These are phyloP conservation scores for Linanthus parryae DNA, from an alignment of 148 eudicot species.

Conservation along the genomic window DNA sequence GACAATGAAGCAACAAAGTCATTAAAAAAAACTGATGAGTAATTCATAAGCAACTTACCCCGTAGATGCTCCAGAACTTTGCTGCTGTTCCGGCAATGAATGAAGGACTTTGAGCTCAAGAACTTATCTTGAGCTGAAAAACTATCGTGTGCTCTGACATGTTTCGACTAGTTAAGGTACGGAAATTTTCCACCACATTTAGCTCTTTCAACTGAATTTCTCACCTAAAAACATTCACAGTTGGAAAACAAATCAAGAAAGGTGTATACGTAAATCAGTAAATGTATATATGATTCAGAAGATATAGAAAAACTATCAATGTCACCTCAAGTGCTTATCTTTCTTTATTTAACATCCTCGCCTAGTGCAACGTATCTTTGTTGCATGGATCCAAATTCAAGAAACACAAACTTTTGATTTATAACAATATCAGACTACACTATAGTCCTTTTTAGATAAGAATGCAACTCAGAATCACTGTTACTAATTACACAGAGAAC, in stretches of 20 bases:
- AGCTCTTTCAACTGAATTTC: slow-evolving; percentile 26
- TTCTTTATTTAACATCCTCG: slow-evolving; percentile 26
- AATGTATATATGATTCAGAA: neutral
- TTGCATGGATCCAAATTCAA: slow-evolving; percentile 2
- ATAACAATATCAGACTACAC: neutral
- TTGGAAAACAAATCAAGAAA: slow-evolving; percentile 3
- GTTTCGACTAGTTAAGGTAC: slow-evolving; percentile 59
- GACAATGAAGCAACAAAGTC: neutral
- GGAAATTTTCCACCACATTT: slow-evolving; percentile 29
- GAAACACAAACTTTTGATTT: neutral
- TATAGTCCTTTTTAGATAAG: neutral
- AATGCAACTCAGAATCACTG: neutral
- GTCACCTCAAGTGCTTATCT: slow-evolving; percentile 45
- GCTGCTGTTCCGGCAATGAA: slow-evolving; percentile 60
- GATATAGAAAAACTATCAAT: neutral
- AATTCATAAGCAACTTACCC: slow-evolving; percentile 19
- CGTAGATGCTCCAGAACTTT: slow-evolving; percentile 26
- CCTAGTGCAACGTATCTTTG: slow-evolving; percentile 7
- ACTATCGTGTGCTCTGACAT: slow-evolving; percentile 49
- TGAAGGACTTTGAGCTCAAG: slow-evolving; percentile 61
- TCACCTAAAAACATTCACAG: slow-evolving; percentile 34
- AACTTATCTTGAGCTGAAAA: slow-evolving; percentile 61
- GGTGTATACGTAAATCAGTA: neutral
- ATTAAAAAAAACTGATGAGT: neutral
- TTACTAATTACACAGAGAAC: too few species aligned